Evolutionary conservation across 2,329 filamentous ascomycete species (phyloP), one percentile per base, ranked within the genome.

Genomic region (Curvularia sp.): DNA sequence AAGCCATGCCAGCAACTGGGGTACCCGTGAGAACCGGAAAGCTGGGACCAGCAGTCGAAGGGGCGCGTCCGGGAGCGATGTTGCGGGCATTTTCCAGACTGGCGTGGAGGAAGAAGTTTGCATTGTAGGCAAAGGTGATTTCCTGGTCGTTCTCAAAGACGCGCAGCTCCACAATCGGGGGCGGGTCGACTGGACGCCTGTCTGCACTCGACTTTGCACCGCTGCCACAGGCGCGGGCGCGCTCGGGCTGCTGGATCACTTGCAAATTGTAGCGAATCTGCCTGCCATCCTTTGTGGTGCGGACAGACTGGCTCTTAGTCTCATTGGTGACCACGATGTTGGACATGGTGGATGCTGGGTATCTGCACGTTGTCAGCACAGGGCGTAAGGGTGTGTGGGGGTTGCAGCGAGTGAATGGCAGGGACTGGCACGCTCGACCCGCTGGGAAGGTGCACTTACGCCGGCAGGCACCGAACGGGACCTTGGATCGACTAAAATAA

Each of bases 61-160:
- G 12, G 88, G 86, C 87, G 65, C 93, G 90, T 50, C 90, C 91
- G 58, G 92, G 89, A 18, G 92, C 92, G 59, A 97, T 90, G 30
- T 88, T 86, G 38, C 93, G 90, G 28, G 92, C 90, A 68, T 92
- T 88, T 74, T 97, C 93, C 58, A 99, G 84, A 5, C 93, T 97
- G 51, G 93, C 72, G 71, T 92, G 98, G 41, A 98, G 88, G 80
- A 99, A 98, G 85, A 98, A 98, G 79, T 96, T 97, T 74, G 93
- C 93, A 74, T 96, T 94, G 82, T 97, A 96, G 58, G 88, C 86
- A 71, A 96, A 96, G 1, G 95, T 98, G 71, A 88, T 82, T 26
- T 88, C 85, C 55, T 82, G 82, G 62, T 79, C 75, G 53, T 89
- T 91, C 73, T 97, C 91, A 69, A 88, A 92, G 64, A 98, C 90